Evolutionary conservation across 345 rosid genomes (phyloP), one percentile per base, ranked within the genome.

Genomic region (Hirschfeldia incana): DNA sequence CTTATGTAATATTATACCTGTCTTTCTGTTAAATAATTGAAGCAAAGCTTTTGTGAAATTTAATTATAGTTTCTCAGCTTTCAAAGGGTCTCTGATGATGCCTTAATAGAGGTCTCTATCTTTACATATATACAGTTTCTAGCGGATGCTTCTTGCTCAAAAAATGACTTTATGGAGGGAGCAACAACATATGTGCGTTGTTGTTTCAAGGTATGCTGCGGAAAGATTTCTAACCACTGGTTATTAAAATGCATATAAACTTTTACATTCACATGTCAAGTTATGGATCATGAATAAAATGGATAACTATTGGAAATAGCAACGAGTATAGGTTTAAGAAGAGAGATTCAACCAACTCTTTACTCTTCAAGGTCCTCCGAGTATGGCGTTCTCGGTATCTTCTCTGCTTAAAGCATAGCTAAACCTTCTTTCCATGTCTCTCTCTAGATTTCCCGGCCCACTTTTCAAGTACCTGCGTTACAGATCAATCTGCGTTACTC

Each of bases 391-490:
- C 83, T 94, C 92, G 0, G 91, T 88, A 83, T 94, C 98, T 67
- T 92, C 94, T 82, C 98, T 87, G 69, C 97, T 94, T 83, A 94
- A 81, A 21, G 98, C 97, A 72, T 94, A 92, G 57, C 97, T 94
- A 86, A 94, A 95, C 84, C 98, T 90, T 80, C 98, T 91, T 81
- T 92, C 98, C 69, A 94, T 79, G 53, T 94, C 98, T 73, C 91
- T 92, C 72, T 95, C 97, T 2, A 94, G 93, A 83, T 78, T 89
- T 8, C 96, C 98, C 8, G 97, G 94, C n/a, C 98, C 98, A 74
- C 80, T 91, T 88, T 87, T 95, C 84, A 90, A 76, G 85, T 95
- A 92, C 90, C 98, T 95, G 49, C 36, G 68, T 55, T 29, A 11
- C 59, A 60, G 17, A 28, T 27, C 42, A 36, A 46, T 42, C 69